Percentiles rank a stretch among this genome's conserved stretches.
Evolutionary conservation across 441 rosid species (phyloP).

Genomic region (Croton laevigatus): DNA sequence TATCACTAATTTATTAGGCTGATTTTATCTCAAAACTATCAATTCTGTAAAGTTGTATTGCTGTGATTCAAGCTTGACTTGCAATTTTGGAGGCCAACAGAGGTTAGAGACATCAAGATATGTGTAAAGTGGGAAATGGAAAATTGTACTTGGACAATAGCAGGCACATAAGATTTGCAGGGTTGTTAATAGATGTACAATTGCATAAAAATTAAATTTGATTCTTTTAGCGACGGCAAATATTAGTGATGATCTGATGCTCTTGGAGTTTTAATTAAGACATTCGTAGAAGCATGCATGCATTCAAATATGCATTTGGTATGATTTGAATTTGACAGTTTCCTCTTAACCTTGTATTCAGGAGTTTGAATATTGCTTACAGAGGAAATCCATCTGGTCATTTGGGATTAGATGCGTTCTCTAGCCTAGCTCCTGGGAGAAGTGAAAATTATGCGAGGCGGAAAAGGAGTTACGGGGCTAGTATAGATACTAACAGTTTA

Average conservation of each 20-base stretch:
- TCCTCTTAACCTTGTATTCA: background rate
- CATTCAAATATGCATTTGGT: background rate
- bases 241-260: background rate
- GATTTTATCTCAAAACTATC: background rate
- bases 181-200: background rate
- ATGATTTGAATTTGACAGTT: constrained; percentile 30
- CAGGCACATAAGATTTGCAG: background rate
- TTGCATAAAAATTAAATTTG: background rate
- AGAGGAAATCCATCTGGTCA: constrained; percentile 42
- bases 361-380: constrained; percentile 25
- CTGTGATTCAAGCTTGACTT: background rate
- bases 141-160: background rate
- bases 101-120: background rate
- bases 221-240: background rate
- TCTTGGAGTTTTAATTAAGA: background rate
- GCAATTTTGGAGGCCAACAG: background rate
- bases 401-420: constrained; percentile 42
- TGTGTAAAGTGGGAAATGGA: background rate
- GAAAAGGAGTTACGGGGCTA: constrained; percentile 63
- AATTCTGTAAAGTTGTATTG: background rate
- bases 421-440: constrained; percentile 45
- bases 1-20: background rate
- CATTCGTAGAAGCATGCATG: background rate
- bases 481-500: constrained; percentile 71
- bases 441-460: constrained; percentile 46